phyloP scores from a whole-genome alignment of 2,329 filamentous ascomycete genomes.

The Aspergillus texensis region DNA sequence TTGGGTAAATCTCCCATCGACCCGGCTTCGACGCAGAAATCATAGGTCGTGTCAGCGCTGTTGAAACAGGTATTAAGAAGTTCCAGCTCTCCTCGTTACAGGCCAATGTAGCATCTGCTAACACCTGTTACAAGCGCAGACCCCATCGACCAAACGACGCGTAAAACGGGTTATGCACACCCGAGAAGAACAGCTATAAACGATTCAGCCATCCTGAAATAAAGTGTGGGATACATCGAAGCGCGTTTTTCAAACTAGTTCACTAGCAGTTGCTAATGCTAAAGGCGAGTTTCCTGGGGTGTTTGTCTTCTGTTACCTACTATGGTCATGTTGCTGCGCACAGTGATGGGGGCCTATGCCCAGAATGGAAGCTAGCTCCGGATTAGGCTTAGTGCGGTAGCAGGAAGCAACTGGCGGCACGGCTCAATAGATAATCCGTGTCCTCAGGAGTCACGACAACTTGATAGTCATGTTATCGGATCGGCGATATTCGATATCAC shows the following conservation, averaged over 20 bases:
- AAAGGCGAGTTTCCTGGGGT: not conserved
- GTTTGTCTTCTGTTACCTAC: too few species aligned
- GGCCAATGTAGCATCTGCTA: not conserved
- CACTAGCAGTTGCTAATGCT: too few species aligned
- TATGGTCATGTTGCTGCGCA: too few species aligned
- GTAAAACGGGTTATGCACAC: not conserved
- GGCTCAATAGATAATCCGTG: too few species aligned
- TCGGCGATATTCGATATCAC: too few species aligned
- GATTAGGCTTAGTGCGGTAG: too few species aligned
- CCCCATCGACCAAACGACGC: too few species aligned
- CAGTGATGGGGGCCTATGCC: too few species aligned
- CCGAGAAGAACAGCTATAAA: not conserved
- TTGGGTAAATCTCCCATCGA: not conserved
- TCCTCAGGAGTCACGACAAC: too few species aligned
- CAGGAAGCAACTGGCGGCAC: too few species aligned
- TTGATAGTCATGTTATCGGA: too few species aligned
- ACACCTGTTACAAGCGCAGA: slow-evolving; percentile 12
- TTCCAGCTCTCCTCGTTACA: not conserved
- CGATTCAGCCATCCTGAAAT: not conserved
- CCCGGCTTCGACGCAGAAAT: not conserved
- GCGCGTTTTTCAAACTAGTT: not conserved
- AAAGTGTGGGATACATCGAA: rapidly evolving
- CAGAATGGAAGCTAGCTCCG: too few species aligned
- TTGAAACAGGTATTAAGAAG: not conserved
- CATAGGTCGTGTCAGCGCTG: rapidly evolving